A percentile compares a stretch with the other conserved stretches of the same genome.
Evolutionary conservation across 2,329 filamentous ascomycete genomes (phyloP).

Genomic region (Trichoderma brevicompactum): DNA sequence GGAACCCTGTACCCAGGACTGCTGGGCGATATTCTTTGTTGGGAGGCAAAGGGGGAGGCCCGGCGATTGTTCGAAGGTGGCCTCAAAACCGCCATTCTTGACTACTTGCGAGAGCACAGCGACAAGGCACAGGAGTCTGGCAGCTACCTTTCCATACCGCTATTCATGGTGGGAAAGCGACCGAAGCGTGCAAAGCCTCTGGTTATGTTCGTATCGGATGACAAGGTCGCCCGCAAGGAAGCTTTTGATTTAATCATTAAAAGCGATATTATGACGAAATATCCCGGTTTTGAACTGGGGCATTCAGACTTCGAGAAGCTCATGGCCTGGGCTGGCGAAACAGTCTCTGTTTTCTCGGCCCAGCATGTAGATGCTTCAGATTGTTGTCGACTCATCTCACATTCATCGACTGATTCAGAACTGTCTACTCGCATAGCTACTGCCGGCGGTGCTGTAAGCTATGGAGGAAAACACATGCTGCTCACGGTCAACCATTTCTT

Average conservation of each 20-base stretch:
- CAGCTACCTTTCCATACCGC: conserved; percentile 2
- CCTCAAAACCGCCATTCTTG: background rate
- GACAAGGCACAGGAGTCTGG: background rate
- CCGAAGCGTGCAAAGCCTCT: background rate
- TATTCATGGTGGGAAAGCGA: conserved; percentile 12
- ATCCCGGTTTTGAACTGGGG: background rate
- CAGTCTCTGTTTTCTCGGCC: background rate
- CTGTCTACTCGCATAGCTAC: background rate
- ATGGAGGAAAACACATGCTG: background rate
- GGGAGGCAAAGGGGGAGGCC: conserved; percentile 4
- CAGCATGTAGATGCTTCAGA: background rate
- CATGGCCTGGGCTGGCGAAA: background rate
- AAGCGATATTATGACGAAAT: conserved; percentile 3
- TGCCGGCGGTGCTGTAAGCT: conserved; percentile 1
- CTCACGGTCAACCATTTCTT: conserved; percentile 9
- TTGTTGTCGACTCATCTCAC: background rate
- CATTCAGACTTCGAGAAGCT: conserved; percentile 4
- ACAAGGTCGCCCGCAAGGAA: conserved; percentile 2
- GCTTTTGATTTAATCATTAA: background rate
- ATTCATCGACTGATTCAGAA: background rate
- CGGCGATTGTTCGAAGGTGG: background rate
- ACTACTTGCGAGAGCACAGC: background rate
- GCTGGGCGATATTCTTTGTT: conserved; percentile 5
- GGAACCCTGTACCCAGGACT: background rate
- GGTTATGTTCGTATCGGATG: conserved; percentile 2